Evolutionary conservation across 192 early-diverging fungal genomes (phyloP).

Genomic region (Coemansia umbellata): DNA sequence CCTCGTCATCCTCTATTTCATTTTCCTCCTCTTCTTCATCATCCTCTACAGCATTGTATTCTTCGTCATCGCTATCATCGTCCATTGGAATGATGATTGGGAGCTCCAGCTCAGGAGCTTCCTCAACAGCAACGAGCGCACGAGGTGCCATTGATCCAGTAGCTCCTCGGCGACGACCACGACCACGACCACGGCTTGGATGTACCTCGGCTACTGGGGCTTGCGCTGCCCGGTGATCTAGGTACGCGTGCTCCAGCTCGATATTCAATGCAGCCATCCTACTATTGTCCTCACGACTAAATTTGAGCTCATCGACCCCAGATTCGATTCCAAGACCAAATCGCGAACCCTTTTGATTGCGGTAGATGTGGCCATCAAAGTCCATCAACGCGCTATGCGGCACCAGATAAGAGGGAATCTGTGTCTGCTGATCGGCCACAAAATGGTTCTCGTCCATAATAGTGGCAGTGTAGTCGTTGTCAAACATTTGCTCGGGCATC

Average conservation of each 20-base stretch:
- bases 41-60: slow-evolving; percentile 52
- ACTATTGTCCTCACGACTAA: slow-evolving; percentile 53
- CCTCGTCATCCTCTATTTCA: slow-evolving; percentile 35
- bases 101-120: slow-evolving; percentile 34
- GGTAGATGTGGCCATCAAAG: slow-evolving; percentile 65
- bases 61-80: slow-evolving; percentile 62
- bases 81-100: slow-evolving; percentile 51
- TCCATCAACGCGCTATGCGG: slow-evolving; percentile 58
- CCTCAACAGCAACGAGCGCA: slow-evolving; percentile 1
- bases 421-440: slow-evolving; percentile 69
- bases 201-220: slow-evolving; percentile 30
- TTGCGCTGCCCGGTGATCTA: slow-evolving; percentile 33
- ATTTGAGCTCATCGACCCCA: slow-evolving; percentile 33
- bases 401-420: slow-evolving; percentile 66
- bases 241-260: slow-evolving; percentile 52
- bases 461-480: slow-evolving; percentile 69
- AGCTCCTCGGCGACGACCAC: slow-evolving; percentile 6
- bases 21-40: slow-evolving; percentile 57
- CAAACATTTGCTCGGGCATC: slow-evolving; percentile 75
- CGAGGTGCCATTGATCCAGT: not conserved
- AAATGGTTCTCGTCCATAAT: slow-evolving; percentile 60
- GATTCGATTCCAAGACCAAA: slow-evolving; percentile 60
- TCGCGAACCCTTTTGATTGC: slow-evolving; percentile 54
- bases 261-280: slow-evolving; percentile 43
- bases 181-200: slow-evolving; percentile 3